Conservation (phyloP, 495 filamentous ascomycete genomes). For the Opeltia flavorubescens region DNA sequence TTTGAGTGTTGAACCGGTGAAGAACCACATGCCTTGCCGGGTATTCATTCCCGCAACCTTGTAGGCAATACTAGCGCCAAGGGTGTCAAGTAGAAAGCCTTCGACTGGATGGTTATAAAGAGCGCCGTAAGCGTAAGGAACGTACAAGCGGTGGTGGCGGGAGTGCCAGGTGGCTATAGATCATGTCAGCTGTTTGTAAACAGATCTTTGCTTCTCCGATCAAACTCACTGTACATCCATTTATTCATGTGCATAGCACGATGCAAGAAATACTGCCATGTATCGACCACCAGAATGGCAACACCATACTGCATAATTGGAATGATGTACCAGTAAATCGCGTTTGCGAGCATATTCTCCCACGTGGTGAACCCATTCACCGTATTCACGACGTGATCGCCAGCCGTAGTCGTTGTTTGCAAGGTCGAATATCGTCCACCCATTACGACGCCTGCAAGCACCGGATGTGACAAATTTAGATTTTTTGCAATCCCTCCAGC, state of each 20-base stretch:
- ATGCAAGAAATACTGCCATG: slow-evolving; percentile 81
- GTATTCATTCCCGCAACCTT: slow-evolving; percentile 52
- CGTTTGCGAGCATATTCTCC: slow-evolving; percentile 52
- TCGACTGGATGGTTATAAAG: slow-evolving; percentile 79
- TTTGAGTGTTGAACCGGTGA: slow-evolving; percentile 59
- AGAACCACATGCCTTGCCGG: slow-evolving; percentile 60
- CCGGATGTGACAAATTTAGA: slow-evolving; percentile 31
- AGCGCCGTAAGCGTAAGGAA: slow-evolving; percentile 77
- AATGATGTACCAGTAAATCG: slow-evolving; percentile 51
- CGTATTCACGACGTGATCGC: slow-evolving; percentile 9
- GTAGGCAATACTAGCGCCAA: slow-evolving; percentile 58
- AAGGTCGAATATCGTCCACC: slow-evolving; percentile 49
- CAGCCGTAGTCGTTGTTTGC: slow-evolving; percentile 1
- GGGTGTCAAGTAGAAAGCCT: slow-evolving; percentile 70
- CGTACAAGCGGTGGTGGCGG: slow-evolving; percentile 76
- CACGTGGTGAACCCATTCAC: slow-evolving; percentile 41
- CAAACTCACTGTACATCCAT: slow-evolving; percentile 64
- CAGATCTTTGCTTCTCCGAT: background rate
- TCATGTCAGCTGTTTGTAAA: background rate
- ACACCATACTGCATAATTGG: slow-evolving; percentile 50
- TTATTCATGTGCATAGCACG: slow-evolving; percentile 74
- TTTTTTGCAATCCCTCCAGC: slow-evolving; percentile 24
- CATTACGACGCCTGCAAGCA: slow-evolving; percentile 44
- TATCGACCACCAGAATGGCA: slow-evolving; percentile 55
- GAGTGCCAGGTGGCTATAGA: slow-evolving; percentile 56